Conservation (phyloP, 2,329 filamentous ascomycete genomes). For the Colletotrichum sp. region DNA sequence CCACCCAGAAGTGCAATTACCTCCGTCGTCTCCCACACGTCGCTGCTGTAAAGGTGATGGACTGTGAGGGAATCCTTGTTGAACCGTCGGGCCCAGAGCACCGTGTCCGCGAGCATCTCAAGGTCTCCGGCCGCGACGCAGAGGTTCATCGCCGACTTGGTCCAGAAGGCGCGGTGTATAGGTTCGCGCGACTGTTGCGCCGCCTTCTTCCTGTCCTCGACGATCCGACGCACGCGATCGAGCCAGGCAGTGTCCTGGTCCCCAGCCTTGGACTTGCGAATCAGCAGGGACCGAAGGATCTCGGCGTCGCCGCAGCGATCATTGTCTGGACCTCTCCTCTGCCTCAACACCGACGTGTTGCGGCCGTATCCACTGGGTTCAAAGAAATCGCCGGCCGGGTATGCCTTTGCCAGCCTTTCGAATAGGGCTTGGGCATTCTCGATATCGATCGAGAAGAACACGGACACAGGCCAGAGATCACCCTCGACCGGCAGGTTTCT, state of each 20-base stretch:
- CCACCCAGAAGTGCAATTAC: slow-evolving; percentile 12
- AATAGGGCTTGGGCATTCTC: neutral
- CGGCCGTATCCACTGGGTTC: fast-evolving
- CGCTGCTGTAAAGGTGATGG: slow-evolving; percentile 19
- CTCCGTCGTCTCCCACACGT: slow-evolving; percentile 21
- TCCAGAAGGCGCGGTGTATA: slow-evolving; percentile 28
- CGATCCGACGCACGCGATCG: slow-evolving; percentile 6
- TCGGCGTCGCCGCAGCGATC: neutral
- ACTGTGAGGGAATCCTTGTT: slow-evolving; percentile 28
- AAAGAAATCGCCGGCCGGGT: neutral
- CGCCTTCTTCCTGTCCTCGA: slow-evolving; percentile 26
- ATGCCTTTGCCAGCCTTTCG: neutral
- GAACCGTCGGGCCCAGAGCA: slow-evolving; percentile 33
- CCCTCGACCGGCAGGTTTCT: neutral
- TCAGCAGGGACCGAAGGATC: neutral
- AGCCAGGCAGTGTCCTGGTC: slow-evolving; percentile 13
- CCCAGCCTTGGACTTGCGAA: neutral
- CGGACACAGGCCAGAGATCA: neutral
- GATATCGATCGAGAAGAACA: neutral
- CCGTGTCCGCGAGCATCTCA: slow-evolving; percentile 24
- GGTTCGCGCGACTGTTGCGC: slow-evolving; percentile 27
- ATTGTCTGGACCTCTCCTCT: neutral
- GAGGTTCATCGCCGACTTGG: slow-evolving; percentile 29
- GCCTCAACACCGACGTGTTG: neutral
- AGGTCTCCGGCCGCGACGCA: slow-evolving; percentile 29